Percentiles rank a stretch among this genome's conserved stretches.
Evolutionary conservation across 179 eudicot genomes (phyloP).

Genomic region (Spinacia oleracea): DNA sequence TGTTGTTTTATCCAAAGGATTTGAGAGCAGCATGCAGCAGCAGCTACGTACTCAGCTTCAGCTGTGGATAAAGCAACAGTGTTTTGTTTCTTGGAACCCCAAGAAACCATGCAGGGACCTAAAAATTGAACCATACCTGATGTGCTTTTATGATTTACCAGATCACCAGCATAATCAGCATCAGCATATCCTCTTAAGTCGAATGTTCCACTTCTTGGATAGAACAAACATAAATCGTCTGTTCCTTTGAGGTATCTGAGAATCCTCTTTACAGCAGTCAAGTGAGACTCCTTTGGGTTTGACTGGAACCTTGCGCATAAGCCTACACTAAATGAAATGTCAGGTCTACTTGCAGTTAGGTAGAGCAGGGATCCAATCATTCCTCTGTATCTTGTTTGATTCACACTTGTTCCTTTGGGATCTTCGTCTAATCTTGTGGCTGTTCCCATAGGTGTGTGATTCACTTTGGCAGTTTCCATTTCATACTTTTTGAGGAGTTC

Average conservation of each 20-base stretch:
- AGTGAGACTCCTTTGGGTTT: not conserved
- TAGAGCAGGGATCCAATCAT: not conserved
- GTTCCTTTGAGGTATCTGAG: not conserved
- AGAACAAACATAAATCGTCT: not conserved
- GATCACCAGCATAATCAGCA: not conserved
- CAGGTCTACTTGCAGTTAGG: not conserved
- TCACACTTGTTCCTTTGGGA: no score
- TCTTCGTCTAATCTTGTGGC: no score
- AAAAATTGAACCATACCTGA: not conserved
- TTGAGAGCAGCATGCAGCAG: not conserved
- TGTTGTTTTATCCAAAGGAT: not conserved
- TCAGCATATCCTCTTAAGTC: not conserved
- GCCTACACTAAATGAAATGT: no score
- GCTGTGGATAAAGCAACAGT: not conserved
- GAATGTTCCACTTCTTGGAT: not conserved
- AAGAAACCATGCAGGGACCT: not conserved
- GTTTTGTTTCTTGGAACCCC: not conserved
- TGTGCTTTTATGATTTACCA: not conserved
- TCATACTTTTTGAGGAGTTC: no score
- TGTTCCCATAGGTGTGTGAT: no score
- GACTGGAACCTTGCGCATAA: not conserved
- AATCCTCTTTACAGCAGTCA: not conserved
- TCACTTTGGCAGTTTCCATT: no score
- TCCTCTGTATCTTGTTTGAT: not conserved
- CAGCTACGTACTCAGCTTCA: not conserved